Evolutionary conservation across 2,329 filamentous ascomycete genomes (phyloP), one percentile per base, ranked within the genome.

Genomic region (Fusarium pseudonygamai): DNA sequence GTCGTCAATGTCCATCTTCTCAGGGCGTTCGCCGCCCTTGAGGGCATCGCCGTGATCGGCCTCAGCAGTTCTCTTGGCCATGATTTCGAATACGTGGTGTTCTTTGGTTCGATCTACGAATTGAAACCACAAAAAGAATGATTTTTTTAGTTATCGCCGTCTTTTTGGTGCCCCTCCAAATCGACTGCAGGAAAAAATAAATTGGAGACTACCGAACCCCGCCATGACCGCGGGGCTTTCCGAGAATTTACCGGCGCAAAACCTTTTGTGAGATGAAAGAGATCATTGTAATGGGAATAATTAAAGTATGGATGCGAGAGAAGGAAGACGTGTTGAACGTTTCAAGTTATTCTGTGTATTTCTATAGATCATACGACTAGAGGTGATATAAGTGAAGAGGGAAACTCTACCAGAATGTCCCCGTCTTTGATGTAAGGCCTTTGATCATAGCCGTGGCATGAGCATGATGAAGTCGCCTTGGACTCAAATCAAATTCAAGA

Each of bases 1-100:
- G 75, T 85, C 82, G 77, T 93, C 90, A 59, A 93, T 87, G 67
- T 92, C 93, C 87, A 90, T 90, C 69, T 88, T 86, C 71, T 91
- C 89, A 10, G 89, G 89, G 42, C 90, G 88, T 28, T 87, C 86
- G 58, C 90, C 89, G 65, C 86, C 86, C 83, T 92, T 92, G 75
- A 91, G 85, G 39, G 80, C 80, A 42, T 84, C 83, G 50, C 82
- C 84, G 43, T 84, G 82, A 36, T 85, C 84, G 59, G 81, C 77
- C 60, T 89, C 88, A 28, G 88, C 89, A 39, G 85, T 83, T 60
- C 90, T 87, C 81, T 92, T 92, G 63, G 89, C 89, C 90, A 92
- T 91, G 71, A 32, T 67, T 70, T 69, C 32, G 36, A 49, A 26
- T 28, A 15, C 28, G 32, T n/a, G 32, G 22, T 45, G 49, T 46